Evolutionary conservation across 768 basidiomycete genomes (phyloP).

Genomic region (Phanerodontia chrysosporium): DNA sequence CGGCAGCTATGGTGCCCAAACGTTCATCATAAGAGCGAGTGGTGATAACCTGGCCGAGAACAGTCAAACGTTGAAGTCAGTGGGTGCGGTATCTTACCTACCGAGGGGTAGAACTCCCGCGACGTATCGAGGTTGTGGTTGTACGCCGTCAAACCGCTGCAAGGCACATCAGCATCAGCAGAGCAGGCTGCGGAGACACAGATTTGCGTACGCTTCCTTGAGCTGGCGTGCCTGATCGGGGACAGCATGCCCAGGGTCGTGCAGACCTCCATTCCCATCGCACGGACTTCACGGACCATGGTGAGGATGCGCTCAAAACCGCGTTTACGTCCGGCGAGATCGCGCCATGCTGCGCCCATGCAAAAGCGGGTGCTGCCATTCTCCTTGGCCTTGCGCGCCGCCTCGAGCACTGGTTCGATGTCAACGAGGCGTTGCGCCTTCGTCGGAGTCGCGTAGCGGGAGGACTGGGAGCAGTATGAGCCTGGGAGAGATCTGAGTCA

Average conservation of each 20-base stretch:
- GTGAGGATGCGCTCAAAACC: slow-evolving; percentile 90
- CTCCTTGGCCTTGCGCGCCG: slow-evolving; percentile 89
- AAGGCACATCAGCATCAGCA: background rate
- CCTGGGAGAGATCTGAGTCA: slow-evolving; percentile 37
- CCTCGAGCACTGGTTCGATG: slow-evolving; percentile 88
- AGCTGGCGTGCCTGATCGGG: slow-evolving; percentile 86
- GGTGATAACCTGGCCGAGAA: slow-evolving; percentile 76
- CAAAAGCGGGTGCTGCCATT: slow-evolving; percentile 98
- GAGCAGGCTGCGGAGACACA: background rate
- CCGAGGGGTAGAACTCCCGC: slow-evolving; percentile 92
- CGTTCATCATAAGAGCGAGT: slow-evolving; percentile 93
- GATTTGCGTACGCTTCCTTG: slow-evolving; percentile 77
- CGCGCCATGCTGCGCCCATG: slow-evolving; percentile 99
- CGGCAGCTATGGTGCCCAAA: slow-evolving; percentile 82
- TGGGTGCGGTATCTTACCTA: slow-evolving; percentile 26
- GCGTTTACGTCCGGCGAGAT: slow-evolving; percentile 86
- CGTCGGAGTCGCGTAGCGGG: slow-evolving; percentile 85
- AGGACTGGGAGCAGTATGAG: slow-evolving; percentile 97
- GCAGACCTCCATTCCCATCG: slow-evolving; percentile 99
- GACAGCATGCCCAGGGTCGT: slow-evolving; percentile 97
- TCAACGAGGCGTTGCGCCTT: slow-evolving; percentile 85
- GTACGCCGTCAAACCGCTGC: slow-evolving; percentile 91
- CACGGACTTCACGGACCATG: slow-evolving; percentile 89
- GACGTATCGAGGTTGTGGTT: slow-evolving; percentile 99
- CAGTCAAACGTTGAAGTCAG: background rate